Evolutionary conservation across 140 eudicot species (phyloP), one percentile per base, ranked within the genome.

Genomic region (Flaveria floridana): DNA sequence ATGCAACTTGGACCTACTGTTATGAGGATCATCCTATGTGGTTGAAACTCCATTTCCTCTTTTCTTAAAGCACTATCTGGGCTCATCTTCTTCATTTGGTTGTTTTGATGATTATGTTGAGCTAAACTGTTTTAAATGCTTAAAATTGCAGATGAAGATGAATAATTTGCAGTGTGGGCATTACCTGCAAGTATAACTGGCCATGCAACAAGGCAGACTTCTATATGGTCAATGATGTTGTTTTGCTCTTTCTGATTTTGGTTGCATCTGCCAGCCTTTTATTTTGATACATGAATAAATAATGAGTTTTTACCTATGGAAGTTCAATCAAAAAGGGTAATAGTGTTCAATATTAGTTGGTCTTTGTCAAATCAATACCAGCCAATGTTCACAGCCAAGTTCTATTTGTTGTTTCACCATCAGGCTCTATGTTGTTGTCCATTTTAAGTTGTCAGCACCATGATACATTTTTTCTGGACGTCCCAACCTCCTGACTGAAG

Each of bases 61-160:
- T 50, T 14, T 50, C 18, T 50, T 14, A 50, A 50, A 14, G 15
- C 19, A 50, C 56, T 50, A 50, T 61, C 41, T 61, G 19, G 41
- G 42, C 19, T 12, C 19, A 25, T 28, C 14, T 62, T 26, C 46
- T 28, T 62, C 12, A 62, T 57, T 57, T 53, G 61, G 23, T 53
- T 53, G 61, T 44, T 44, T 44, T 13, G 55, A 48, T 48, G 55
- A 48, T 55, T 19, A 55, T 55, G 26, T 55, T 55, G 14, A 55
- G 62, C 50, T 65, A 65, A 55, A n/a, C 8, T 65, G 70, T 65
- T 65, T 65, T 18, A 37, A 34, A 16, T 65, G 2, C 15, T n/a
- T 4, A 37, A 26, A 4, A 15, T 19, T 65, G 70, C 51, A 65
- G 70, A 65, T 37, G 70, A 65, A 2, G 70, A 65, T 10, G 70